Evolutionary conservation across 225 moss, liverwort and hornwort genomes (phyloP), one percentile per base, ranked within the genome.

Genomic region (Neckera pumila): DNA sequence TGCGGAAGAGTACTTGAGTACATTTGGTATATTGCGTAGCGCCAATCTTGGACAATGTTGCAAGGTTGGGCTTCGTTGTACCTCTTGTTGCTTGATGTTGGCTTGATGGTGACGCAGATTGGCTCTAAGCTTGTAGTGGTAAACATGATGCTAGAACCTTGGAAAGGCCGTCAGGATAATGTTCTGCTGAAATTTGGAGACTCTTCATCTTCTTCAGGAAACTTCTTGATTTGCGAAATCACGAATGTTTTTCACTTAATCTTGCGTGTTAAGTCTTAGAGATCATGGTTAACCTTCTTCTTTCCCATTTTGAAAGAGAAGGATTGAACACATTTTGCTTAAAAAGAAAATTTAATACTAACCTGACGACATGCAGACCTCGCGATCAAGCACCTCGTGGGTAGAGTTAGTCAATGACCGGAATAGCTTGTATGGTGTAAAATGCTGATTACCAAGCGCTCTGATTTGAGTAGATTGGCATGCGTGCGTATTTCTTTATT

Each of bases 1-100:
- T 56, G 85, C 31, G 47, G 85, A 78, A 87, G 83, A 47, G 85
- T 78, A 79, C 85, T 89, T 53, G 17, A 60, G 42, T 79, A 45
- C 62, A 42, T 83, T 47, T 82, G 61, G 27, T 75, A 5, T 57
- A 36, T 81, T 51, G 49, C 19, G 33, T 30, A 85, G 85, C 51
- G 64, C 82, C 64, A 65, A 53, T 92, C 59, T 72, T 72, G 65
- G 85, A 66, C 87, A 92, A 80, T 85, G 82, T 87, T 84, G 89
- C 40, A 49, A 89, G 89, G 64, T 88, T 75, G 72, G 64, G 89
- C 71, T 84, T 85, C 82, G n/a, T 73, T 65, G 78, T 66, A 8
- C 72, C 47, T 86, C 56, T 85, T 82, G 71, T 78, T 87, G 49
- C 64, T 79, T 26, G 72, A 42, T 64, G 51, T 64, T 82, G 82